Base-by-base conservation (phyloP, 1,284 basidiomycete genomes). In the Rhodotorula mucilaginosa region DNA sequence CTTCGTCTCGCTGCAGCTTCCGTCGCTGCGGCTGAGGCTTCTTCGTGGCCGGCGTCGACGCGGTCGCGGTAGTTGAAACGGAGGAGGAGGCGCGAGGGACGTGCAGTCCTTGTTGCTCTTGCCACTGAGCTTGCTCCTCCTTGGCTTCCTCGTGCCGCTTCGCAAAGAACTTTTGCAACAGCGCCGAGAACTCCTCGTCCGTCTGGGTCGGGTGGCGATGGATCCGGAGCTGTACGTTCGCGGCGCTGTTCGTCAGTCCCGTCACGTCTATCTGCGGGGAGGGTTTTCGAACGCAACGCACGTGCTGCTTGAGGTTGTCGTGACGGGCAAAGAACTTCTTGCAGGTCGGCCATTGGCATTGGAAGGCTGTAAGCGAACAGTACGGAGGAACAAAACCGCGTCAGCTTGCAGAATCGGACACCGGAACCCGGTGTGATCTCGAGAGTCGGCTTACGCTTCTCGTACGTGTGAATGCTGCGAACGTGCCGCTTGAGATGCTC, bases 301-400 rank as follows among this genome's bases (percentile, higher is more conserved):
- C 69, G 64, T 79, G 79, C 72, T 79, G 79, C 54, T 74, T 74
- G 21, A 93, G 86, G 79, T 93, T 93, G 80, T 93, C 91, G 78
- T 91, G 90, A 63, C 92, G 85, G 80, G 89, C 90, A 80, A 93
- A 93, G 73, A 88, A 87, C 83, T 91, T 91, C 67, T 86, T 88
- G 79, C 92, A 93, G 15, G 86, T 87, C 31, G 89, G 87, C 80
- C 87, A 87, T 16, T 87, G 87, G 81, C 90, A 93, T 79, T 86
- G 86, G 82, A 90, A 88, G 69, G 90, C 90, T 92, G 78, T 48
- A 77, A 64, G 65, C 34, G 34, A 34, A 34, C 34, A 7, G 8
- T 34, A 7, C 6, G 34, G 61, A 29, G 64, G 13, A 26, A 18
- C 31, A 34, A 34, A 34, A 34, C 34, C 34, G 3, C 5, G 34